Base-by-base conservation (phyloP, 352 stramenopile species). In the Phytophthora fragariae region DNA sequence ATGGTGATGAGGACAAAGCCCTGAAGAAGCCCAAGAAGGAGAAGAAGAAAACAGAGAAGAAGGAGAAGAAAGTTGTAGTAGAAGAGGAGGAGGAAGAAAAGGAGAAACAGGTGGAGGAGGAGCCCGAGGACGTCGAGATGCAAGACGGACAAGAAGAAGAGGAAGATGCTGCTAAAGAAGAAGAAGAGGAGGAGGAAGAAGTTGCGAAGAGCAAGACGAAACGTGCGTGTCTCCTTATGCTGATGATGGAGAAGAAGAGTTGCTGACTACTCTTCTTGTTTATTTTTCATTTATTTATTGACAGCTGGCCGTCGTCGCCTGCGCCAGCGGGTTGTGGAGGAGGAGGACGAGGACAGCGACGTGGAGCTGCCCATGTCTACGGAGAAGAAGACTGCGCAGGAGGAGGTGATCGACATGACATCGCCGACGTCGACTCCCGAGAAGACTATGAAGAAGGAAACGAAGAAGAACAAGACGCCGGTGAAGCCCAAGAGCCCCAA, bases 261-360 rank as follows among this genome's bases (percentile, higher is more conserved):
- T 50, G 49, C 50, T 62, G n/a, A 24, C 10, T 66, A 5, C 60
- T 49, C 1, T 12, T 62, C 29, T 31, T 7, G 29, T 46, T 41
- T 57, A 10, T 55, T 50, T 63, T 19, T 57, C 19, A 39, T 9
- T 65, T 41, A 7, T 37, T 21, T 72, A 5, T 15, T 77, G 52
- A 11, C 29, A 88, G 83, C 77, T 72, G 85, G 85, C 27, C 84
- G 87, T 10, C 75, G 85, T 60, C 84, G 87, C 62, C 69, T 94
- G 5, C 84, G 85, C 7, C 85, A 92, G 75, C 80, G 84, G 1
- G 66, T 91, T 5, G 77, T 88, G n/a, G 73, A 82, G n/a, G 80
- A 90, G 11, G 80, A 92, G 17, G 81, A 90, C 21, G 76, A 85
- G 0, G 84, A 89, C 15, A 83, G 75, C 24, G 79, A 86, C 41